Evolutionary conservation across 345 rosid species (phyloP), one percentile per base, ranked within the genome.

Genomic region (Eucalyptus brandiana): DNA sequence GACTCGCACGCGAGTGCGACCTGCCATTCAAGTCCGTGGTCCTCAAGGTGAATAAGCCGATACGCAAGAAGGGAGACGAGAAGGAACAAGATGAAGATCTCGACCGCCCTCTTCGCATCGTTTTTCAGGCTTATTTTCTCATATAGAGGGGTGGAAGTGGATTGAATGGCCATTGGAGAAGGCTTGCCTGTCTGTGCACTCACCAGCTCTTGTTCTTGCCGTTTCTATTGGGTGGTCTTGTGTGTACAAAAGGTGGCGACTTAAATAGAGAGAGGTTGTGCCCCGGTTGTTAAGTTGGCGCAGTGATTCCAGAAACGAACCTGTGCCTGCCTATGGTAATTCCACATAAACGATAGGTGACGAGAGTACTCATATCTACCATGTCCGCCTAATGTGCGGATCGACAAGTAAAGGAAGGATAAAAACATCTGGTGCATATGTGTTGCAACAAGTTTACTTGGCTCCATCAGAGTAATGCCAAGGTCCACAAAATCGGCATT

Each of bases 1-100:
- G 94, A 90, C 93, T 97, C 98, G 86, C 98, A 96, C 3, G 92
- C 44, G 65, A 97, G 88, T 51, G 97, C 98, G 42, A 96, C 93
- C 53, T 93, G 45, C 99, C 99, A 97, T 28, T 88, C 87, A 53
- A 89, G 62, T 24, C 95, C 97, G 62, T 92, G 93, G 86, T 88
- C 60, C 7, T 53, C 51, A 45, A 94, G 91, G 54, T 87, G 48
- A 7, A 88, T 7, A 53, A 94, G 45, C 53, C 96, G 96, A 87
- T 94, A 91, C n/a, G 67, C 14, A 23, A 94, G 91, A 16, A 94
- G 91, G 48, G 94, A 91, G 17, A 87, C 11, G 58, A 94, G 91
- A 58, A 93, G 95, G 65, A 89, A 42, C 45, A 93, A 87, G 87
- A 95, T 49, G 8, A 86, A 37, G 14, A 92, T 21, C 56, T 94